phyloP scores from a whole-genome alignment of 2,329 filamentous ascomycete genomes.

The Pyrenophora tritici-repentis region DNA sequence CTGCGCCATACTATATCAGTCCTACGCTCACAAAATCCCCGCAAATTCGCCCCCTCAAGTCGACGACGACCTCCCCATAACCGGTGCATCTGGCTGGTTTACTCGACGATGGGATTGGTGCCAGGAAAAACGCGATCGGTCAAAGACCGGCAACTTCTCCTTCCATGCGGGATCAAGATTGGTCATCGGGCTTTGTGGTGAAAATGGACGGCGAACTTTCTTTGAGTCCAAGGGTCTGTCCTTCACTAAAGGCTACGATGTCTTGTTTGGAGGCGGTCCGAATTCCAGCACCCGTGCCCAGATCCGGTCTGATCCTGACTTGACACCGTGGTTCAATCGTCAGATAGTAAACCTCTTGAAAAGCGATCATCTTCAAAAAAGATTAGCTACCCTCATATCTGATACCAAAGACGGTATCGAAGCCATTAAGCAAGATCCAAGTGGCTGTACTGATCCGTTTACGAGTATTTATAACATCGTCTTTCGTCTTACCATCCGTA shows the following conservation, averaged over 20 bases:
- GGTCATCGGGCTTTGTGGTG: conserved; percentile 54
- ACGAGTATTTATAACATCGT: conserved; percentile 59
- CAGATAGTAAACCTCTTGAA: conserved; percentile 32
- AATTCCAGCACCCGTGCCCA: conserved; percentile 14
- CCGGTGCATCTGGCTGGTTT: conserved; percentile 56
- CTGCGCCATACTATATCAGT: conserved; percentile 19
- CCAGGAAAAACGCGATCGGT: conserved; percentile 34
- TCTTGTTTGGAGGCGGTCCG: conserved; percentile 35
- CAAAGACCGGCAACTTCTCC: conserved; percentile 53
- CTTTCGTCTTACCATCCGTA: conserved; percentile 63
- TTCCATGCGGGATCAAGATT: conserved; percentile 55
- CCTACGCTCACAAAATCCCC: conserved; percentile 27
- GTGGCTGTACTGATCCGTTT: conserved; percentile 58
- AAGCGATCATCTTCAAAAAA: conserved; percentile 32
- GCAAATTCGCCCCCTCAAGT: conserved; percentile 28
- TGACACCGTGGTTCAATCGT: conserved; percentile 28
- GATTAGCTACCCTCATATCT: conserved; percentile 50
- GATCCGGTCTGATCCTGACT: conserved; percentile 17
- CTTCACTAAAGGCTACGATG: conserved; percentile 49
- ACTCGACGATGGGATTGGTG: conserved; percentile 54
- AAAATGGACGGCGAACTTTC: conserved; percentile 51
- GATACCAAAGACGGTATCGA: conserved; percentile 50
- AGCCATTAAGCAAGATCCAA: conserved; percentile 41
- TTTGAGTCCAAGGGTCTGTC: conserved; percentile 54
- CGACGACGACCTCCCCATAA: conserved; percentile 44